Conservation (phyloP, 2,329 filamentous ascomycete genomes). For the Aschersonia sp. region DNA sequence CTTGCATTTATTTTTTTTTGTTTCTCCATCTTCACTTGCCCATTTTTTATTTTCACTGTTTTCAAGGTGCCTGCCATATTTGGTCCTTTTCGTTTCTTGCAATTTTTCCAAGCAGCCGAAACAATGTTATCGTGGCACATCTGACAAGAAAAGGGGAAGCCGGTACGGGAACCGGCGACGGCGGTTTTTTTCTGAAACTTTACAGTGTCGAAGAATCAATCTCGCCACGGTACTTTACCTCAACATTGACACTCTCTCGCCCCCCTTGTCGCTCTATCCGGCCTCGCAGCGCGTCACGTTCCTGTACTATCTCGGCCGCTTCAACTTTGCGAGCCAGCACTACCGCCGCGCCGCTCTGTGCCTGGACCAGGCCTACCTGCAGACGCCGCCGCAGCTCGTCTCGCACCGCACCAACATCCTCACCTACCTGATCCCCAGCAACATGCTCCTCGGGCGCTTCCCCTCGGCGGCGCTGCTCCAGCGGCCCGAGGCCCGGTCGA, state of each 20-base stretch:
- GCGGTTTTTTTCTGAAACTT: neutral
- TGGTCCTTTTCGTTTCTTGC: neutral
- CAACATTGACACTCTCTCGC: conserved; percentile 73
- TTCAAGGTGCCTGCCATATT: neutral
- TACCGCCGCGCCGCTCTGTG: conserved; percentile 64
- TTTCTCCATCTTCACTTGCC: too few species aligned
- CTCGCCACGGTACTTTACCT: conserved; percentile 80
- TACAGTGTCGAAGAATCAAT: conserved; percentile 62
- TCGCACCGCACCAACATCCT: conserved; percentile 69
- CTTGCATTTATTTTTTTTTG: neutral
- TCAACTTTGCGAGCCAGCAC: conserved; percentile 73
- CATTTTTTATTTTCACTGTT: conserved; percentile 1
- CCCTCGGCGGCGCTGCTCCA: conserved; percentile 53
- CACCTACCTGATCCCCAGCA: conserved; percentile 68
- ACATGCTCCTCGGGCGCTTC: conserved; percentile 73
- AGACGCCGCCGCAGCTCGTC: conserved; percentile 45
- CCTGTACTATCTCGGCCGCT: conserved; percentile 86
- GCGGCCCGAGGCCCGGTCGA: conserved; percentile 40
- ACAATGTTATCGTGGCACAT: too few species aligned
- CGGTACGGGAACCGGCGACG: too few species aligned
- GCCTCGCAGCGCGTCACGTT: conserved; percentile 81
- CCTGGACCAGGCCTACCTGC: conserved; percentile 65
- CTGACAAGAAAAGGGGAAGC: too few species aligned
- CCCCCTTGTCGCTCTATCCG: conserved; percentile 68
- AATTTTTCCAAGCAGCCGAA: too few species aligned